Evolutionary conservation across 2,329 filamentous ascomycete genomes (phyloP), one percentile per base, ranked within the genome.

Genomic region (Chaetothyriales sp.): DNA sequence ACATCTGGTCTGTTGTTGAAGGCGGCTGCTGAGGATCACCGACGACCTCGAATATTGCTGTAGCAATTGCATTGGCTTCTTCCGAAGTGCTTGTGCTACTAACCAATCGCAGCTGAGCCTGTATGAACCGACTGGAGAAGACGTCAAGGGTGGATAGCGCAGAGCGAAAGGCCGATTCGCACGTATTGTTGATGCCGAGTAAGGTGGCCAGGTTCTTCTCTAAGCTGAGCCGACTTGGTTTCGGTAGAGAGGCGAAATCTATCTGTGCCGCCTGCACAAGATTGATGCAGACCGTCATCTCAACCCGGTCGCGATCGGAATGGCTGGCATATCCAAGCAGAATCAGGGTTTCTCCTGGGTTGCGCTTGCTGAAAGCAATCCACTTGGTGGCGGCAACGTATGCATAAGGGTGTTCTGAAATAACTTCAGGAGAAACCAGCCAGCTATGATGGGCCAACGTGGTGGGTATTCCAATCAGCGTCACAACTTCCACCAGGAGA

Each of bases 401-500:
- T 39, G 32, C 32, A 15, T 15, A 39, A 3, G 32, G 32, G 32
- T 39, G 32, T 39, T 39, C 32, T 39, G 32, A 15, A 39, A 39
- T 39, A 12, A 12, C 10, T 39, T 12, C 32, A 15, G 32, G 32
- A 39, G 32, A 39, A 39, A 39, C 10, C 32, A 39, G 32, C 32
- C 32, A 39, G 10, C 32, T 39, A 39, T 39, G 32, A 39, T 39
- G 32, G 3, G 32, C 32, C 32, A 39, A 12, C 32, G 32, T 12
- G 10, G 32, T 39, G 10, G 32, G 15, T 2, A 39, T 39, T 39
- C 32, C 32, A 39, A 39, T 39, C 32, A 39, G 19, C 18, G 20
- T 18, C 15, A 50, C 32, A 25, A 46, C 52, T 46, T 52, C 55
- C 6, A 71, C 57, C 43, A 73, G 66, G 12, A 64, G 63, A 32